These are phyloP conservation scores for Lactifluus pinguis DNA, from an alignment of 768 basidiomycete species.

Conservation along the genomic window DNA sequence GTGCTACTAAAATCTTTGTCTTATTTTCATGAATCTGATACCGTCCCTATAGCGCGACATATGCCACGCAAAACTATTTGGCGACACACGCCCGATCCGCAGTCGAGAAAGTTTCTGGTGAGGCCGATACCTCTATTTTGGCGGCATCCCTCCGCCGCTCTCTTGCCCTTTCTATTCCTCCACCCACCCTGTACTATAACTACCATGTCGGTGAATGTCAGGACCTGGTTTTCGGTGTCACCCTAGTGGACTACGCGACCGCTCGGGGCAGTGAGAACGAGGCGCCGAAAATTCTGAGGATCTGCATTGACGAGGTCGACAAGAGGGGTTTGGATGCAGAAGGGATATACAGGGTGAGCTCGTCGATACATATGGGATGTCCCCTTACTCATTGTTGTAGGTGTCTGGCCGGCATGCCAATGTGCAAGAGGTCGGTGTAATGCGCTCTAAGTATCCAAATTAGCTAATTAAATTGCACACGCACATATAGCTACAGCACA, in stretches of 20 bases:
- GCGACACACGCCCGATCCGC: conserved; percentile 52
- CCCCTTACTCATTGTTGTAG: conserved; percentile 29
- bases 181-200: conserved; percentile 67
- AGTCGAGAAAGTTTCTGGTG: conserved; percentile 59
- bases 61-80: conserved; percentile 64
- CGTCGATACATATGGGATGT: neutral
- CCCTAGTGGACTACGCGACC: conserved; percentile 81
- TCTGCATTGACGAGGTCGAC: conserved; percentile 81
- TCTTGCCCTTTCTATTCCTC: conserved; percentile 56
- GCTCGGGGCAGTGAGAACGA: conserved; percentile 64
- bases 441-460: neutral
- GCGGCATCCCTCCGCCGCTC: conserved; percentile 50
- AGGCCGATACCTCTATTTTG: conserved; percentile 56
- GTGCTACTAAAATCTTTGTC: conserved; percentile 20
- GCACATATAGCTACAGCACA: conserved; percentile 59
- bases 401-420: conserved; percentile 79
- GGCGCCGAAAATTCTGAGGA: conserved; percentile 68
- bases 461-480: conserved; percentile 8
- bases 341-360: conserved; percentile 67
- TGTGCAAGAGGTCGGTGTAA: conserved; percentile 61
- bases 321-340: conserved; percentile 67
- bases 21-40: neutral
- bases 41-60: conserved; percentile 54
- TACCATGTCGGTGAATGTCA: conserved; percentile 76
- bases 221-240: conserved; percentile 86